A percentile compares a stretch with the other conserved stretches of the same genome.
Evolutionary conservation across 306 rosid genomes (phyloP).

Genomic region (Quercus engelmannii): DNA sequence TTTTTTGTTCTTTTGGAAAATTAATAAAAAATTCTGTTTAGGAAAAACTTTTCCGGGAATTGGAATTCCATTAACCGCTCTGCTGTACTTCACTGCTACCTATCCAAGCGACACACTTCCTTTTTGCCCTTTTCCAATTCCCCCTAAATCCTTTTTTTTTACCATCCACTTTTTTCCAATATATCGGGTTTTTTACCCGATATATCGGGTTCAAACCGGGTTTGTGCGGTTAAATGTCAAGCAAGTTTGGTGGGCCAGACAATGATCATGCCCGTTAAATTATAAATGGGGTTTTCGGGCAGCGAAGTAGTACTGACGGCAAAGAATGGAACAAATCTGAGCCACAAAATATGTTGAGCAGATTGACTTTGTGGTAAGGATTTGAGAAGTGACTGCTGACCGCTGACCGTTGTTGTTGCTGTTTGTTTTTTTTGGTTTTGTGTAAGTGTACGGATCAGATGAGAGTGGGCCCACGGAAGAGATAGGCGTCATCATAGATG

Average conservation of each 20-base stretch:
- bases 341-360: slow-evolving; percentile 24
- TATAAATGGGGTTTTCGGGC: not conserved
- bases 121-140: not conserved
- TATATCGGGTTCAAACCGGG: too few relatives aligned
- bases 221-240: not conserved
- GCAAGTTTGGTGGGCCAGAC: not conserved
- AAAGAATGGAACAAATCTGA: slow-evolving; percentile 4
- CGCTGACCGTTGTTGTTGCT: not conserved
- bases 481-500: too few relatives aligned
- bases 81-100: not conserved
- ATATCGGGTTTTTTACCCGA: not conserved
- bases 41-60: not conserved
- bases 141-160: too few relatives aligned
- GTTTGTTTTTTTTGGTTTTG: too few relatives aligned
- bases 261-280: not conserved
- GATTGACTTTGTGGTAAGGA: not conserved
- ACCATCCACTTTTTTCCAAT: not conserved
- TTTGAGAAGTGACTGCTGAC: slow-evolving; percentile 3
- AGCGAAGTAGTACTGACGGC: slow-evolving; percentile 10
- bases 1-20: not conserved
- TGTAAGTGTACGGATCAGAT: not conserved
- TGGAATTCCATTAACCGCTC: not conserved
- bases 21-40: not conserved
- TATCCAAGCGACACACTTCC: not conserved
- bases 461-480: not conserved